Base-by-base conservation (phyloP, 1,284 basidiomycete species). In the Hypsizygus ulmarius region DNA sequence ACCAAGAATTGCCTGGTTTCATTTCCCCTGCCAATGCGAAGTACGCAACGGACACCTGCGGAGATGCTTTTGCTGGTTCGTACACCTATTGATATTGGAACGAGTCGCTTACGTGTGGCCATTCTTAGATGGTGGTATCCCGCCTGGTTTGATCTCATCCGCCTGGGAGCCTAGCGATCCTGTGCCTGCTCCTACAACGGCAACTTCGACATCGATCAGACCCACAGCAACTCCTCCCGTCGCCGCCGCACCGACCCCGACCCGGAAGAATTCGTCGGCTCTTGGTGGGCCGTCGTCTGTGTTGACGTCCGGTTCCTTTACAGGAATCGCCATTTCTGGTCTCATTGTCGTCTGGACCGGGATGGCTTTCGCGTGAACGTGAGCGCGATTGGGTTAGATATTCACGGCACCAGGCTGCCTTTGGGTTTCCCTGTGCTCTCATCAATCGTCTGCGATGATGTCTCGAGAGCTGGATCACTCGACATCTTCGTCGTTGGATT, bases 1-100 rank as follows among this genome's bases (percentile, higher is more conserved):
- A 58, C 9, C 40, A 66, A 11, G 51, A 60, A 21, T 62, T 67
- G 30, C 69, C 74, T 1, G 55, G 50, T 9, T 37, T 47, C 8
- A 48, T 59, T 39, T 48, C 53, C 14, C 43, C 65, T 29, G 56
- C 59, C 35, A 48, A 59, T 19, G 62, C 39, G 43, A 56, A 44
- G 39, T 45, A 58, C 9, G 57, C 59, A 28, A 51, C 52, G 40
- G 49, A 56, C 4, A 54, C 64, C 11, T 79, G 77, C 53, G 77
- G 77, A 12, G 58, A 69, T 33, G 62, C 64, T 37, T 78, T 78
- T 55, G 64, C 68, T 33, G 61, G 77, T 78, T 55, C 52, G 73
- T 59, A 28, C 2, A 12, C 9, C n/a, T n/a, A 2, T 44, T 9
- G 15, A 19, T 12, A 32, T 33, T 8, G 34, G 29, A 21, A 4